Evolutionary conservation across 805 yeast species (phyloP), one percentile per base, ranked within the genome.

Genomic region (Kazachstania taianensis): DNA sequence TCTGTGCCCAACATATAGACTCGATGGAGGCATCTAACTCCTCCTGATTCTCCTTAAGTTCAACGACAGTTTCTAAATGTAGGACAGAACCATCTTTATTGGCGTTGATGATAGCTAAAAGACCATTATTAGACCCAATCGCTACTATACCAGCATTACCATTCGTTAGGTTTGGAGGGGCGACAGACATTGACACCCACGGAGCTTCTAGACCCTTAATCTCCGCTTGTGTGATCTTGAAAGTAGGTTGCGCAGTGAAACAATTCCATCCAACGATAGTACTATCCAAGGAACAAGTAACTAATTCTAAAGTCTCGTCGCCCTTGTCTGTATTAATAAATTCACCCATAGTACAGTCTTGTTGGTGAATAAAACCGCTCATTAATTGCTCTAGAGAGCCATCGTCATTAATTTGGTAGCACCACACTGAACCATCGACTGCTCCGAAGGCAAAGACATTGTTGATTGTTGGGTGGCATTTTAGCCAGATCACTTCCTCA

Each of bases 401-500:
- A 17, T 61, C 58, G 8, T 45, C 42, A 66, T 72, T 77, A 28
- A 87, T 69, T 51, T 79, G 83, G 55, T 86, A 92, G 19, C 80
- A 84, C 94, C 96, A 89, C 3, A 87, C 94, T 0, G 94, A 80
- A 3, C 98, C 98, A 58, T 87, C 96, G 6, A 69, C 65, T 16
- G 85, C 89, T 42, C 97, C 96, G 53, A 83, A 84, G 10, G 97
- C 96, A 65, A 89, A 84, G 32, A 83, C 71, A 12, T 50, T 48
- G 17, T 78, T 71, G 52, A 78, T 79, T 15, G 66, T 65, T 19
- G 96, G 95, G 61, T 92, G 98, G 35, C 75, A 69, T 20, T 69
- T 59, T 35, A 89, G 67, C 94, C 94, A 86, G 30, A 78, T 75
- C 7, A 92, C 73, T 63, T 92, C 99, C 48, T 83, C 94, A 30